Percentiles rank a stretch among this genome's conserved stretches.
Conservation (phyloP, 192 early-diverging fungal genomes). For the Umbelopsis sp. region DNA sequence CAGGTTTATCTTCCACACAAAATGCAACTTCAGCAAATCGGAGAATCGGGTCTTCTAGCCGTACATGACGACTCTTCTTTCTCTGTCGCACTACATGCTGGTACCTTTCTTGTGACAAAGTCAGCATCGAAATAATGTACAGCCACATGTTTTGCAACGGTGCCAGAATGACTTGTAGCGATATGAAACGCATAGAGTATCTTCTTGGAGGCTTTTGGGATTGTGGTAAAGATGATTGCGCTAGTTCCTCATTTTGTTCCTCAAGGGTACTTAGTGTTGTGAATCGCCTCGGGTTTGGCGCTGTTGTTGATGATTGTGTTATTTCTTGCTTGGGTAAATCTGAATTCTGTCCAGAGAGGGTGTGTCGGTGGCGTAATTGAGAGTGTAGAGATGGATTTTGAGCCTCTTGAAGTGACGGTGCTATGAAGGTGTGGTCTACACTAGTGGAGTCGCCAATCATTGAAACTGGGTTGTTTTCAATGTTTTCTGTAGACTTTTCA, state of each 20-base stretch:
- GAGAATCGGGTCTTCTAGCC: conserved; percentile 32
- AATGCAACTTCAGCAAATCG: conserved; percentile 39
- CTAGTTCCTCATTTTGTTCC: neutral
- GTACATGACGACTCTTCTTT: conserved; percentile 37
- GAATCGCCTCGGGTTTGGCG: neutral
- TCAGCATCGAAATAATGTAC: conserved; percentile 24
- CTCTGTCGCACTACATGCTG: conserved; percentile 33
- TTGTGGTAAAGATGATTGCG: neutral
- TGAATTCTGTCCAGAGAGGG: neutral
- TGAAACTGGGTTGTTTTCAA: neutral
- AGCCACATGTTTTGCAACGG: conserved; percentile 27
- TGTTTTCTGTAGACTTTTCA: conserved; percentile 24
- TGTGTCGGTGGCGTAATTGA: neutral
- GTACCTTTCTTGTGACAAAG: conserved; percentile 39
- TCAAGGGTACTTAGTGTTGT: neutral
- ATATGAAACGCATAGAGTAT: conserved; percentile 33
- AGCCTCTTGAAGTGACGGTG: neutral
- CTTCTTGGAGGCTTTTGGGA: conserved; percentile 14
- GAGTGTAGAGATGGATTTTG: neutral
- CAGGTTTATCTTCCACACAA: conserved; percentile 42
- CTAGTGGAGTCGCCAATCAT: neutral
- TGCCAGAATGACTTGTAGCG: conserved; percentile 31
- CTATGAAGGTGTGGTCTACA: neutral
- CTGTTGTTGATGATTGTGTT: too few species aligned
- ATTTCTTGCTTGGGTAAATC: neutral